phyloP scores from a whole-genome alignment of 1,139 yeast genomes.

The Pichia sp. region DNA sequence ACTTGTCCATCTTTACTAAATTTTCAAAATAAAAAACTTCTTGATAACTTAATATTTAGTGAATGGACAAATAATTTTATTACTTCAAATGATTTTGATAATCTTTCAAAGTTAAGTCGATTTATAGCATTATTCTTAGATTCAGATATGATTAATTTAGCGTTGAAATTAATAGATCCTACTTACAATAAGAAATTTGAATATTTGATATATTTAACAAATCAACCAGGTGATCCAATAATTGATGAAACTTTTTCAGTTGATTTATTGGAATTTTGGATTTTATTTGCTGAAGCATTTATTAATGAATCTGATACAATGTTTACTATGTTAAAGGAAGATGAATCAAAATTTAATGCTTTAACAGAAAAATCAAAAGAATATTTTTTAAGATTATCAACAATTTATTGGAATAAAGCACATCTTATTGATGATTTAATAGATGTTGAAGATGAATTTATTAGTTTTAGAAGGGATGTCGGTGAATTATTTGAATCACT shows the following conservation, averaged over 20 bases:
- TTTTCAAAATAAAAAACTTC: conserved; percentile 25
- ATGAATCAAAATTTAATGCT: conserved; percentile 22
- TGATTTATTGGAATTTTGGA: conserved; percentile 76
- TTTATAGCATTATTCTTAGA: conserved; percentile 49
- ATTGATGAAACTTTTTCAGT: conserved; percentile 64
- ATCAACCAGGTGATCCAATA: conserved; percentile 55
- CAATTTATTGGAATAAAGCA: conserved; percentile 58
- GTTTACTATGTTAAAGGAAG: conserved; percentile 30
- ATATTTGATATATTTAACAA: conserved; percentile 51
- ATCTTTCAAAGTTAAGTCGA: conserved; percentile 41
- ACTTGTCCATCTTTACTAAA: conserved; percentile 39
- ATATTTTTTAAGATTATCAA: conserved; percentile 42
- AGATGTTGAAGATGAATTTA: conserved; percentile 45
- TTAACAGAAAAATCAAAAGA: conserved; percentile 33
- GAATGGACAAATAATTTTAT: conserved; percentile 36
- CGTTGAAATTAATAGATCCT: conserved; percentile 40
- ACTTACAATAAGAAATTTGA: conserved; percentile 38
- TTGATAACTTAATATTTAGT: conserved; percentile 35
- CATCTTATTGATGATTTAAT: conserved; percentile 31
- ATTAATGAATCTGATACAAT: conserved; percentile 48
- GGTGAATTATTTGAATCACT: conserved; percentile 69
- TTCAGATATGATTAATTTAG: conserved; percentile 43
- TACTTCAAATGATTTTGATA: conserved; percentile 33
- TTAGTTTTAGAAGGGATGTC: conserved; percentile 62
- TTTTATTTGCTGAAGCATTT: conserved; percentile 59